Base-by-base conservation (phyloP, 768 basidiomycete genomes). In the Podaxis pistillaris region DNA sequence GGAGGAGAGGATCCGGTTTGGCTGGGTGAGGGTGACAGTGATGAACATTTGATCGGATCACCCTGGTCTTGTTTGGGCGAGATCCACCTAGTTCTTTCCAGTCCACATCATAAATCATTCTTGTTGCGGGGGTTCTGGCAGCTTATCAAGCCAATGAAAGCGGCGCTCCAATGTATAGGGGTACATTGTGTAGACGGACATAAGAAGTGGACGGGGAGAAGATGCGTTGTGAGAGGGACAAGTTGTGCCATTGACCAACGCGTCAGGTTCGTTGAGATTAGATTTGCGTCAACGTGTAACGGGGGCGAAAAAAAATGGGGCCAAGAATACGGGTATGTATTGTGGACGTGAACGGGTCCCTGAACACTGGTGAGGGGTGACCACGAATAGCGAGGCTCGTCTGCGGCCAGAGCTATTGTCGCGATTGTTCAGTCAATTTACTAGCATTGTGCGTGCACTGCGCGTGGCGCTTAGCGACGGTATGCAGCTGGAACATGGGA, bases 21-120 rank as follows among this genome's bases (percentile, higher is more conserved):
- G 26, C 33, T 50, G 51, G 28, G 38, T 30, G 51, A 33, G 57
- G 57, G 57, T 49, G 57, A 58, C 37, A 54, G 19, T 54, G 60
- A 51, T 51, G 49, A 24, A 38, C 58, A 57, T 33, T 54, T 61
- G 60, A 61, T 61, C 60, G 52, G 60, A 61, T 61, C 60, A 61
- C 60, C 30, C 52, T 61, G 51, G 37, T 61, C 52, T 41, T 24
- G 49, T 50, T 28, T 50, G 49, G 19, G 3, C 12, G 19, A 24
- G 41, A 50, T 50, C 26, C 13, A 28, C 12, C 12, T 22, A 13
- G 49, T 49, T n/a, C n/a, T 24, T 49, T n/a, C 47, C 17, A 49
- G 12, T 11, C 12, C 8, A 8, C 12, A 50, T 12, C 22, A 28
- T 26, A 50, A 24, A 13, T 50, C 49, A 46, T 19, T 19, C 44